Conservation (phyloP, 345 rosid species). For the Euphorbia lathyris region DNA sequence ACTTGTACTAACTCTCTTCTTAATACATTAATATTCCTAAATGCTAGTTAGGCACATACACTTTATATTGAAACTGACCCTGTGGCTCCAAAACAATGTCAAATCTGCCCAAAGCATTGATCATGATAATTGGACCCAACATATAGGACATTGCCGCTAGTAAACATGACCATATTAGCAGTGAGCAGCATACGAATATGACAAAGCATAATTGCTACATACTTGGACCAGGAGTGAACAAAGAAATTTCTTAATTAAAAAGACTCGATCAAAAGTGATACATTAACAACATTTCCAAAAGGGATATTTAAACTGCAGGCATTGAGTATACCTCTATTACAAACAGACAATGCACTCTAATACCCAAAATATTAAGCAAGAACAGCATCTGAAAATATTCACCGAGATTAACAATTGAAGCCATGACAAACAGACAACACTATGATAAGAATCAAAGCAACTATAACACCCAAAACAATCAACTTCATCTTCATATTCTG, state of each 20-base stretch:
- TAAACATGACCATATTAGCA: too few relatives aligned
- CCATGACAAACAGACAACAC: constrained; percentile 74
- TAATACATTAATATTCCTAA: too few relatives aligned
- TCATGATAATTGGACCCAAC: too few relatives aligned
- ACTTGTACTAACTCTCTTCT: too few relatives aligned
- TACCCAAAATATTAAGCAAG: too few relatives aligned
- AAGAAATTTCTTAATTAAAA: neutral
- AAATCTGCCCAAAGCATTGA: too few relatives aligned
- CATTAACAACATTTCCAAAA: constrained; percentile 7
- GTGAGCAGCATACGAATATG: neutral
- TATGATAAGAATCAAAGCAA: constrained; percentile 62
- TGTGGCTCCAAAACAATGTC: too few relatives aligned
- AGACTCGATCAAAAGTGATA: neutral
- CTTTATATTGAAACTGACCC: too few relatives aligned
- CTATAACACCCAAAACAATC: constrained; percentile 61
- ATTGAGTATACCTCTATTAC: constrained; percentile 17
- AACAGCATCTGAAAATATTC: constrained; percentile 7
- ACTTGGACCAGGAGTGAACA: neutral
- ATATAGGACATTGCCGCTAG: too few relatives aligned
- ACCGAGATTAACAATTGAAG: constrained; percentile 52
- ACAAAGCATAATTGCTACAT: neutral
- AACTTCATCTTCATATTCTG: constrained; percentile 95
- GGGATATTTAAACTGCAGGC: constrained; percentile 13
- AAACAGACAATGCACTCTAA: too few relatives aligned
- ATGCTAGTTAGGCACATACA: too few relatives aligned